Percentiles rank a stretch among this genome's conserved stretches.
Conservation (phyloP, 1,139 yeast genomes). For the Pichia sp. region DNA sequence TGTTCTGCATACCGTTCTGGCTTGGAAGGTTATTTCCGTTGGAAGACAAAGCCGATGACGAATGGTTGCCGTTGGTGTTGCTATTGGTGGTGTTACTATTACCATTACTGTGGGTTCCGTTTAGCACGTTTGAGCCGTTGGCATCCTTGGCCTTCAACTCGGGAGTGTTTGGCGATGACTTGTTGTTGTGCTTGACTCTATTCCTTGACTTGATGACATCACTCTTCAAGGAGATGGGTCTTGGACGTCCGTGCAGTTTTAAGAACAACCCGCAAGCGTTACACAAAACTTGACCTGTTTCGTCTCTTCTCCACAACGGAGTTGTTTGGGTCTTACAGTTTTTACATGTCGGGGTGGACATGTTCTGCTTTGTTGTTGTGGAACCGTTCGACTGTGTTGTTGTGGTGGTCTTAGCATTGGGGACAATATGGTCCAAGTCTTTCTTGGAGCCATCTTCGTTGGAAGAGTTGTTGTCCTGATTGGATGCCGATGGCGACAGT, state of each 20-base stretch:
- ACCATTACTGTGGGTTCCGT: neutral
- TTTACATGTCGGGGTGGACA: conserved; percentile 70
- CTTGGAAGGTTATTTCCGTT: neutral
- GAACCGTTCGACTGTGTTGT: conserved; percentile 39
- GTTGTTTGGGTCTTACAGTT: conserved; percentile 91
- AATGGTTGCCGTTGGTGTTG: conserved; percentile 6
- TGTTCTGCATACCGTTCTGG: neutral
- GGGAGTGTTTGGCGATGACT: conserved; percentile 33
- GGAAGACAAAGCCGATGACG: neutral
- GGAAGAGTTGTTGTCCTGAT: neutral
- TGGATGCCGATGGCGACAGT: neutral
- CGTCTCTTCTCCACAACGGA: conserved; percentile 94
- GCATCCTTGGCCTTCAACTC: conserved; percentile 33
- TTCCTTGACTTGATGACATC: conserved; percentile 89
- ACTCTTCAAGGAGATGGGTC: conserved; percentile 87
- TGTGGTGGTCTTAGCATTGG: conserved; percentile 46
- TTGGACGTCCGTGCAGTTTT: conserved; percentile 85
- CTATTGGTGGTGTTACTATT: conserved; percentile 11
- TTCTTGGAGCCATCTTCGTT: conserved; percentile 9
- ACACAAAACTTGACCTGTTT: conserved; percentile 86
- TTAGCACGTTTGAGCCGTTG: neutral
- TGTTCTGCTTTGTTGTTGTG: conserved; percentile 40
- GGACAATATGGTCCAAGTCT: conserved; percentile 35
- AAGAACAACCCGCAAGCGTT: conserved; percentile 93
- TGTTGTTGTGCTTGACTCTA: conserved; percentile 48